Conservation (phyloP, 2,329 filamentous ascomycete genomes). For the Colletotrichum paranaense region DNA sequence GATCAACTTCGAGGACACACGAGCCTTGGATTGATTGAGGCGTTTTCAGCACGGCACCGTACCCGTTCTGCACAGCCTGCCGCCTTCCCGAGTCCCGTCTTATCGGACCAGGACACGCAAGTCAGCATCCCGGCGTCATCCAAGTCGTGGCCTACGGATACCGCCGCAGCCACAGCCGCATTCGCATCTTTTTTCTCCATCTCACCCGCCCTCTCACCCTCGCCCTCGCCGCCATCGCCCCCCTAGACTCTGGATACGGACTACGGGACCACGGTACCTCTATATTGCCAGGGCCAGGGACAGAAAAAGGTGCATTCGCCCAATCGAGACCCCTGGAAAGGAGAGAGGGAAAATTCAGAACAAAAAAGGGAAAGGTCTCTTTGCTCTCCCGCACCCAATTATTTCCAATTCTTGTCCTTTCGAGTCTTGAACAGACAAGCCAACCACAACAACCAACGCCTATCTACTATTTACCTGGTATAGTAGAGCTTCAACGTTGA, state of each 20-base stretch:
- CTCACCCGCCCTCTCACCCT: neutral
- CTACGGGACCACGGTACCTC: neutral
- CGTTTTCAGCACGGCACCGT: no score
- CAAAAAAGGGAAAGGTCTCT: neutral
- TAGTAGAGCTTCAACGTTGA: neutral
- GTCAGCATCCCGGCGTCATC: slow-evolving; percentile 8
- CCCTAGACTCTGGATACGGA: neutral
- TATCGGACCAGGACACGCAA: neutral
- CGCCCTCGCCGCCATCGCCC: neutral
- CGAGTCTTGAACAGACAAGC: neutral
- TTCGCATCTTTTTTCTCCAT: neutral
- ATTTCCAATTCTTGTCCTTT: neutral
- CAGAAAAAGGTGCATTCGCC: neutral
- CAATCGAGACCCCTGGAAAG: neutral
- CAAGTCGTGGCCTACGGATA: slow-evolving; percentile 22
- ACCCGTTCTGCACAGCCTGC: slow-evolving; percentile 10
- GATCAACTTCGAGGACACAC: no score
- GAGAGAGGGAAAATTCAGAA: neutral
- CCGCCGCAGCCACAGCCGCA: slow-evolving; percentile 1
- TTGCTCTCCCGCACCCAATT: neutral
- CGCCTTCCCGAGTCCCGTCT: neutral
- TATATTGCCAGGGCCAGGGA: neutral
- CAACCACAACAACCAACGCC: neutral
- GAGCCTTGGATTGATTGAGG: no score
- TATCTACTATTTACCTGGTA: neutral